Percentiles rank a stretch among this genome's conserved stretches.
Evolutionary conservation across 2,329 filamentous ascomycete genomes (phyloP).

Genomic region (Corinectria fuckeliana): DNA sequence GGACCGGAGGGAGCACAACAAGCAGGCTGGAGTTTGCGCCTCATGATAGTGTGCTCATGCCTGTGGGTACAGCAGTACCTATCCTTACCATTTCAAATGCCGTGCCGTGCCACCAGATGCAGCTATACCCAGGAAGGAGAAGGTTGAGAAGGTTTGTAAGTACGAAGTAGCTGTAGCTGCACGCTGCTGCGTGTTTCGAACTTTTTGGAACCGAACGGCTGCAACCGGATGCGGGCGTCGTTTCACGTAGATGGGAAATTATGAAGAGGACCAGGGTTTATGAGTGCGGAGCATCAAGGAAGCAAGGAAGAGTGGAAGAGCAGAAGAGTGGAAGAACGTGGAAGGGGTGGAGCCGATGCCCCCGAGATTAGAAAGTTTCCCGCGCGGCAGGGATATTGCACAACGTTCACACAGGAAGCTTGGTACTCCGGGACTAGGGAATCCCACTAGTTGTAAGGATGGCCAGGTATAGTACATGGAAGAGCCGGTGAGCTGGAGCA

Average conservation of each 20-base stretch:
- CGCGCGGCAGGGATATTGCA: slow-evolving; percentile 1
- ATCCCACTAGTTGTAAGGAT: neutral
- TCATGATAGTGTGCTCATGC: slow-evolving; percentile 20
- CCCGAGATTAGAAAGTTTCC: neutral
- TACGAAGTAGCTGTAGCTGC: too few species aligned
- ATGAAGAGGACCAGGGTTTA: slow-evolving; percentile 26
- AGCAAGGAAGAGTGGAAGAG: slow-evolving; percentile 18
- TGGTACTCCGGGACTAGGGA: too few species aligned
- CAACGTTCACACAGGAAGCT: too few species aligned
- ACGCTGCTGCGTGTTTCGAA: slow-evolving; percentile 36
- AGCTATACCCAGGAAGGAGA: slow-evolving; percentile 20
- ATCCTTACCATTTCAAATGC: slow-evolving; percentile 20
- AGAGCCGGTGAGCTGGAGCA: neutral
- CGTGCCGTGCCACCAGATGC: slow-evolving; percentile 19
- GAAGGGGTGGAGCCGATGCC: slow-evolving; percentile 16
- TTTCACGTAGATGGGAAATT: slow-evolving; percentile 31
- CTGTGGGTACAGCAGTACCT: slow-evolving; percentile 19
- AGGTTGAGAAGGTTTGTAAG: slow-evolving; percentile 22
- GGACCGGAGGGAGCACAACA: neutral
- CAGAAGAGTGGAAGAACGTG: slow-evolving; percentile 17
- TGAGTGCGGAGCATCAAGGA: slow-evolving; percentile 8
- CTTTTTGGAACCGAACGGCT: slow-evolving; percentile 24
- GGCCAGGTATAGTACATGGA: slow-evolving; percentile 7
- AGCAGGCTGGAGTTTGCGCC: slow-evolving; percentile 19
- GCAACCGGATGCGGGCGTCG: slow-evolving; percentile 29